These are phyloP conservation scores for Penicillium silybi DNA, from an alignment of 495 filamentous ascomycete species.

Conservation along the genomic window DNA sequence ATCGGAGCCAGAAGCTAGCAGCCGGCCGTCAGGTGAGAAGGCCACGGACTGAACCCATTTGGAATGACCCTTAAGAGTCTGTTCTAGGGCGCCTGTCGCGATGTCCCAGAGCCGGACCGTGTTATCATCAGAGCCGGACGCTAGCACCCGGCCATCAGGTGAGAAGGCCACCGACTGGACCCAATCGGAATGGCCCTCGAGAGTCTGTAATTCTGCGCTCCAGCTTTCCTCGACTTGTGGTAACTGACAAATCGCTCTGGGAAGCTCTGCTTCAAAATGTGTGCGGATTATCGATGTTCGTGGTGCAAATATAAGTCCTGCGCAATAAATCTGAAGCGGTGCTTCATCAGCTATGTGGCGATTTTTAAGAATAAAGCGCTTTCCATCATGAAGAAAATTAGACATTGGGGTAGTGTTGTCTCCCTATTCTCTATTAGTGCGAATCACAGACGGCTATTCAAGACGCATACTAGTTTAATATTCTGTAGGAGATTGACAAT, in stretches of 20 bases:
- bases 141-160: slow-evolving; percentile 8
- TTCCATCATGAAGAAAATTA: not conserved
- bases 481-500: not conserved
- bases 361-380: not conserved
- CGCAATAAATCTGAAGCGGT: not conserved
- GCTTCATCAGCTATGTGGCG: not conserved
- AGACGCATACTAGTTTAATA: not conserved
- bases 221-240: not conserved
- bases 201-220: not conserved
- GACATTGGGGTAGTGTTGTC: not conserved
- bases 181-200: slow-evolving; percentile 12
- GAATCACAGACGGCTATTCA: not conserved
- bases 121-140: slow-evolving; percentile 14
- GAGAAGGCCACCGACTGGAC: slow-evolving; percentile 8
- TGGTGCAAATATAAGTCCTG: not conserved
- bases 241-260: not conserved
- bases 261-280: not conserved
- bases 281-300: not conserved
- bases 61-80: slow-evolving; percentile 22
- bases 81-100: not conserved
- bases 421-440: not conserved
- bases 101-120: slow-evolving; percentile 30
- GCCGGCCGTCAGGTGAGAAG: slow-evolving; percentile 16
- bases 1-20: slow-evolving; percentile 27
- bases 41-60: not conserved